phyloP scores from a whole-genome alignment of 2,329 filamentous ascomycete genomes.

The Penicillium sp. region DNA sequence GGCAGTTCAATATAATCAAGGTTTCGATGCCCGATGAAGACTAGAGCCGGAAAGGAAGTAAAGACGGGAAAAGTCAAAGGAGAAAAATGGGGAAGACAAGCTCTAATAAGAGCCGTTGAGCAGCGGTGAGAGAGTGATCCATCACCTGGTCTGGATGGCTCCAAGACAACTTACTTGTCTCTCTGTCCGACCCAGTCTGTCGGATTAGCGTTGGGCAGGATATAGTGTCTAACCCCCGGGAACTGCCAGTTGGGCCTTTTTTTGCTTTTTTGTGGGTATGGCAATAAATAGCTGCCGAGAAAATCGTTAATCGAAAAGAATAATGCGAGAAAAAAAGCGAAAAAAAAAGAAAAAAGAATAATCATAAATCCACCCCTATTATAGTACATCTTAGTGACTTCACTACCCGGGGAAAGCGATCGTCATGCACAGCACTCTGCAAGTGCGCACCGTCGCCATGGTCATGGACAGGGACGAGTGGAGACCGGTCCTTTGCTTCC shows the following conservation, averaged over 20 bases:
- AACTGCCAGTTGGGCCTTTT: constrained; percentile 6
- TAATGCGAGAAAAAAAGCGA: not conserved
- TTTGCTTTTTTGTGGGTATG: not conserved
- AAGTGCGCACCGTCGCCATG: constrained; percentile 28
- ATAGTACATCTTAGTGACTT: not conserved
- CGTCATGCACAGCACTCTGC: constrained; percentile 21
- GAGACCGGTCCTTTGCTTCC: constrained; percentile 11
- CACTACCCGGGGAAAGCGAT: constrained; percentile 19
- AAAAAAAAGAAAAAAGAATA: not conserved
- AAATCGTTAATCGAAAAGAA: not conserved
- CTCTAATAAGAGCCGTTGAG: constrained; percentile 18
- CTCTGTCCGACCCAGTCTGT: constrained; percentile 24
- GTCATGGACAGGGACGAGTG: constrained; percentile 30
- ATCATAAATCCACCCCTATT: constrained; percentile 3
- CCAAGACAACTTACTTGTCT: constrained; percentile 20
- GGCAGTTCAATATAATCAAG: constrained; percentile 4
- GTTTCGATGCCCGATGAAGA: constrained; percentile 4
- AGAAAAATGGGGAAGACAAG: constrained; percentile 15
- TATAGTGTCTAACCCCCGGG: constrained; percentile 10
- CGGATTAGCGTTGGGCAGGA: constrained; percentile 27
- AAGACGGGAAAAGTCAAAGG: constrained; percentile 8
- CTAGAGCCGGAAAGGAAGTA: constrained; percentile 5
- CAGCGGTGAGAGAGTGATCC: constrained; percentile 28
- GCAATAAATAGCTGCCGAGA: not conserved
- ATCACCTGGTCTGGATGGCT: constrained; percentile 21